These are phyloP conservation scores for Elsinoe ampelina DNA, from an alignment of 2,329 filamentous ascomycete genomes.

Conservation along the genomic window DNA sequence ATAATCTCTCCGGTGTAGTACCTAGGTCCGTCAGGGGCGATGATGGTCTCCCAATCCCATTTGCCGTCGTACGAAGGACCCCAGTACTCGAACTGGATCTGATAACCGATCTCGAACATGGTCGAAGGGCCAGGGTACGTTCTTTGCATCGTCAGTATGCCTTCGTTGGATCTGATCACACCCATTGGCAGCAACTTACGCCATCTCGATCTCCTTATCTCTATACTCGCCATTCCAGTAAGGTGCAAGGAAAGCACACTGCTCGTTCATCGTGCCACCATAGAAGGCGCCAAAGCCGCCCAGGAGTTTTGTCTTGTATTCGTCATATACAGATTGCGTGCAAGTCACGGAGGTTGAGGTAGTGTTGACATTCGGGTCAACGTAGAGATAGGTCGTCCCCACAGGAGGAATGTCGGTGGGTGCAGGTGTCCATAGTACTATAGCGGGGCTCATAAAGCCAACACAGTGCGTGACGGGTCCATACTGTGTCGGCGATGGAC, in stretches of 20 bases:
- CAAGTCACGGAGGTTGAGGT: slow-evolving; percentile 1
- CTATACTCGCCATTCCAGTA: neutral
- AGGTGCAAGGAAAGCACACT: neutral
- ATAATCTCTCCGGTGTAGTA: neutral
- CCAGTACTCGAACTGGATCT: neutral
- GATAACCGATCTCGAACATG: neutral
- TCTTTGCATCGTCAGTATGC: neutral
- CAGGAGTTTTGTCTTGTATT: neutral
- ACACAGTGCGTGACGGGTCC: no score
- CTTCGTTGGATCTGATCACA: neutral
- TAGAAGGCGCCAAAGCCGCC: neutral
- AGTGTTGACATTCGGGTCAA: neutral
- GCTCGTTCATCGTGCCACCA: neutral
- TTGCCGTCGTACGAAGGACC: neutral
- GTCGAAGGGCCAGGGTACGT: neutral
- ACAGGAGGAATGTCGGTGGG: neutral
- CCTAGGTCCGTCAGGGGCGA: no score
- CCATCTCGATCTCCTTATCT: neutral
- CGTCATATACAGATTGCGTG: neutral
- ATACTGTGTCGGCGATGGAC: no score
- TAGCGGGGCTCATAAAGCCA: neutral
- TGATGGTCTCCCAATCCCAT: neutral
- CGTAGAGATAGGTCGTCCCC: neutral
- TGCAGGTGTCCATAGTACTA: neutral
- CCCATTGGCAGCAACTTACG: neutral